Evolutionary conservation across 2,329 filamentous ascomycete genomes (phyloP).

Genomic region (Cyphellophora attinorum): DNA sequence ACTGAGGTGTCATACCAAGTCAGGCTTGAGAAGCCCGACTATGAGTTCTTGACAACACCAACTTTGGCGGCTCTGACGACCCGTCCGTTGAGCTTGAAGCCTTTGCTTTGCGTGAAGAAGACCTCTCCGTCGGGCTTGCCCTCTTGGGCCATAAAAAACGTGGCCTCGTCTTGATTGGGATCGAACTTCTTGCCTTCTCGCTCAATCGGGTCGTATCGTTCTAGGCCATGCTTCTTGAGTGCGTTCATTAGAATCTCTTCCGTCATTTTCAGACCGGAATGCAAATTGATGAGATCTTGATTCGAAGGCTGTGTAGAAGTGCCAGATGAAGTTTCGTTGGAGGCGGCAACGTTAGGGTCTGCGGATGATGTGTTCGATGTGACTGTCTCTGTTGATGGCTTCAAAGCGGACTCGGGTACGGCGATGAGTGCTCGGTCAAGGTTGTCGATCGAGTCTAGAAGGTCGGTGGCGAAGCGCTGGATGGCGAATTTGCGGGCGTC

Average conservation of each 20-base stretch:
- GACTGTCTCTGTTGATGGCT: constrained; percentile 20
- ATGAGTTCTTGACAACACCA: constrained; percentile 79
- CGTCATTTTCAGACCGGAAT: constrained; percentile 92
- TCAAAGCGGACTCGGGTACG: constrained; percentile 66
- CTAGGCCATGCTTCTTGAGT: constrained; percentile 86
- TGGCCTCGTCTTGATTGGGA: constrained; percentile 92
- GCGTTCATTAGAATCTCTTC: constrained; percentile 79
- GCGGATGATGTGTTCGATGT: constrained; percentile 11
- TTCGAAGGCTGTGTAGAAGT: constrained; percentile 47
- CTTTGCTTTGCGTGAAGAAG: constrained; percentile 90
- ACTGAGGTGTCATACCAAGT: no score
- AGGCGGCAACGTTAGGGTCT: constrained; percentile 28
- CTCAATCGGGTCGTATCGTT: constrained; percentile 67
- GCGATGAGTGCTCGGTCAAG: constrained; percentile 81
- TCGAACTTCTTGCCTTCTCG: constrained; percentile 75
- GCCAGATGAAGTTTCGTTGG: constrained; percentile 25
- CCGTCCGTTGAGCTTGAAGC: constrained; percentile 85
- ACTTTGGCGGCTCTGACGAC: constrained; percentile 89
- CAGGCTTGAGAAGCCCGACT: no score
- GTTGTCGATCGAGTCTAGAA: constrained; percentile 93
- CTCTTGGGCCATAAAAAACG: constrained; percentile 80
- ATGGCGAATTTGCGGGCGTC: constrained; percentile 85
- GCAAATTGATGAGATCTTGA: constrained; percentile 68
- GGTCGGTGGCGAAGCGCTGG: constrained; percentile 85
- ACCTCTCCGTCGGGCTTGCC: constrained; percentile 85